A percentile compares a stretch with the other conserved stretches of the same genome.
Evolutionary conservation across 306 rosid species (phyloP).

Genomic region (Trichosanthes truncata): DNA sequence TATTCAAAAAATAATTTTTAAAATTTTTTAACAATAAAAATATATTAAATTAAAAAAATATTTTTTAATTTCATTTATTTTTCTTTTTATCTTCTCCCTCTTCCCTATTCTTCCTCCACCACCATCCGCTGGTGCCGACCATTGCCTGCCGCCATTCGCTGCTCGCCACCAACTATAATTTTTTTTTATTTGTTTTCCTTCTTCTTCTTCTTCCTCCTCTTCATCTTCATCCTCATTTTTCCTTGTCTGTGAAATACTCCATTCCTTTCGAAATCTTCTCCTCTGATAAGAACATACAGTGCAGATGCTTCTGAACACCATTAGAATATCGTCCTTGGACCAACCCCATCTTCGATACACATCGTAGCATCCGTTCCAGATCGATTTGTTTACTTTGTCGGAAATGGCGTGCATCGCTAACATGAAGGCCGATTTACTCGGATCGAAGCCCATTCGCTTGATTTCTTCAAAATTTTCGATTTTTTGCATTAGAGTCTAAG

Average conservation of each 20-base stretch:
- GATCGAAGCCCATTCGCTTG: slow-evolving; percentile 13
- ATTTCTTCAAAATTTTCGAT: slow-evolving; percentile 6
- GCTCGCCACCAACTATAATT: too few species aligned
- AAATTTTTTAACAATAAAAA: too few species aligned
- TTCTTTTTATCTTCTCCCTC: too few species aligned
- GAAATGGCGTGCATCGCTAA: slow-evolving; percentile 2
- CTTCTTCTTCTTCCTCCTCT: too few species aligned
- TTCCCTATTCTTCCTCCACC: too few species aligned
- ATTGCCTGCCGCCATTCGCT: too few species aligned
- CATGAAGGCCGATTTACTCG: slow-evolving; percentile 2
- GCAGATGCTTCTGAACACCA: slow-evolving; percentile 13
- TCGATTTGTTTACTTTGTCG: not conserved
- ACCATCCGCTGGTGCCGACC: too few species aligned
- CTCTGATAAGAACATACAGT: slow-evolving; percentile 11
- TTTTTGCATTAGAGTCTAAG: not conserved
- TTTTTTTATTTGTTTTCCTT: too few species aligned
- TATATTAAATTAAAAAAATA: too few species aligned
- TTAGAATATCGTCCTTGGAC: slow-evolving; percentile 11
- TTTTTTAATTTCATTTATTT: too few species aligned
- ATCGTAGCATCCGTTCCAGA: slow-evolving; percentile 2
- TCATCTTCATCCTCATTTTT: too few species aligned
- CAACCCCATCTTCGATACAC: slow-evolving; percentile 23
- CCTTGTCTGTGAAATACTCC: slow-evolving; percentile 16
- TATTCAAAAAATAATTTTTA: too few species aligned
- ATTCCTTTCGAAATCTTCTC: slow-evolving; percentile 13